These are phyloP conservation scores for Suhomyces pyralidae DNA, from an alignment of 805 yeast genomes.

Conservation along the genomic window DNA sequence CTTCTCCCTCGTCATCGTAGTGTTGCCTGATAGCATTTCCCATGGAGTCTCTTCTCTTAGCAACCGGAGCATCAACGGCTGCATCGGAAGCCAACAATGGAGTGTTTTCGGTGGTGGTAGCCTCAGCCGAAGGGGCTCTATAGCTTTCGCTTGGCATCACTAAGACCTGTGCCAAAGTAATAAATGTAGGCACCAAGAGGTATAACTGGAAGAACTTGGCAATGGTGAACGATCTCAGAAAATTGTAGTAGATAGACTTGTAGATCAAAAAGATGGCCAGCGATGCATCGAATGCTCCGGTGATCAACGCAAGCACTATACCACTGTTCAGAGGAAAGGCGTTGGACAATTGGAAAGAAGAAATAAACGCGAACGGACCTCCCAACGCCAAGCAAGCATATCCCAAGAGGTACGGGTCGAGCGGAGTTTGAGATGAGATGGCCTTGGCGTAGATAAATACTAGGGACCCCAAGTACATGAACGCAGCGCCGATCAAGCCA, in stretches of 20 bases:
- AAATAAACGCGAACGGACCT: conserved; percentile 56
- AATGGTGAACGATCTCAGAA: conserved; percentile 35
- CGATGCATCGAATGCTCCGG: conserved; percentile 60
- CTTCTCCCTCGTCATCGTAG: conserved; percentile 51
- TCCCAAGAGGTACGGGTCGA: conserved; percentile 54
- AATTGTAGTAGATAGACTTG: conserved; percentile 35
- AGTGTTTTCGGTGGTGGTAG: conserved; percentile 40
- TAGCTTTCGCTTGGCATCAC: conserved; percentile 53
- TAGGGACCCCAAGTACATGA: conserved; percentile 44
- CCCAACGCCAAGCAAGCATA: conserved; percentile 54
- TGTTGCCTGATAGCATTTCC: conserved; percentile 57
- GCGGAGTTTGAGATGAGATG: conserved; percentile 14
- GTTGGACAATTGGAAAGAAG: conserved; percentile 56
- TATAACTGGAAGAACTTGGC: conserved; percentile 46
- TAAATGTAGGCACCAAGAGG: conserved; percentile 48
- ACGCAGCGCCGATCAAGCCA: conserved; percentile 50
- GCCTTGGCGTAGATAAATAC: conserved; percentile 43
- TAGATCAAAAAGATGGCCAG: conserved; percentile 53
- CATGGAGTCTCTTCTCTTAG: conserved; percentile 47
- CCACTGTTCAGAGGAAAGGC: conserved; percentile 55
- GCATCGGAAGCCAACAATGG: conserved; percentile 45
- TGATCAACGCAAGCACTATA: conserved; percentile 48
- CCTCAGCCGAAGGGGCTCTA: conserved; percentile 33
- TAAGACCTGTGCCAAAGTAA: conserved; percentile 42
- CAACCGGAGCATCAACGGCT: background rate